These are phyloP conservation scores for Aspergillus aculeatus DNA, from an alignment of 2,329 filamentous ascomycete genomes.

Conservation along the genomic window DNA sequence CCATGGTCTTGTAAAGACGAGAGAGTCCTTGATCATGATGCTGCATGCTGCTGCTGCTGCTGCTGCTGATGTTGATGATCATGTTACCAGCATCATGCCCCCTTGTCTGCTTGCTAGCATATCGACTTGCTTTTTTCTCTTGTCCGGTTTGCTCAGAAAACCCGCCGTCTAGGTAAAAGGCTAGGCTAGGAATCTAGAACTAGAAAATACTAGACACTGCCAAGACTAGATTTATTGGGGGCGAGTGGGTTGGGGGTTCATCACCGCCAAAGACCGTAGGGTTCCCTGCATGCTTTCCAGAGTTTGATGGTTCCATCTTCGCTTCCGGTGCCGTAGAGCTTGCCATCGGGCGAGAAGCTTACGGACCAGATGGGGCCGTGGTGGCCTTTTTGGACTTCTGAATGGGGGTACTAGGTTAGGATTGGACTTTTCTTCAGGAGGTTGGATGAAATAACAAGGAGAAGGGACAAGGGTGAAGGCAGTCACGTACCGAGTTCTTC, in stretches of 20 bases:
- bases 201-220: too few relatives aligned
- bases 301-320: conserved; percentile 98
- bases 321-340: conserved; percentile 91
- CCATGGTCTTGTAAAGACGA: too few relatives aligned
- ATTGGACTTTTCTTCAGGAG: background rate
- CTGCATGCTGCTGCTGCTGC: too few relatives aligned
- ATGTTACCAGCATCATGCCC: background rate
- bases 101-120: background rate
- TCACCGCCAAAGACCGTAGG: conserved; percentile 65
- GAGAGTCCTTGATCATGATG: too few relatives aligned
- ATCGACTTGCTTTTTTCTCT: background rate
- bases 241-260: too few relatives aligned
- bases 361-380: conserved; percentile 97
- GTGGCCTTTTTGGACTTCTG: conserved; percentile 92
- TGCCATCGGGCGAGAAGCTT: conserved; percentile 90
- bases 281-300: conserved; percentile 66
- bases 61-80: too few relatives aligned
- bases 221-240: background rate
- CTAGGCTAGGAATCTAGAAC: too few relatives aligned
- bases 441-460: background rate
- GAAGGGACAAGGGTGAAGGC: background rate
- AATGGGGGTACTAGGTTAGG: conserved; percentile 2
- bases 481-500: conserved; percentile 64
- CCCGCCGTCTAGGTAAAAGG: too few relatives aligned
- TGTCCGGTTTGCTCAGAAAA: too few relatives aligned